Base-by-base conservation (phyloP, 1,284 basidiomycete genomes). In the Sporisorium exsertum region DNA sequence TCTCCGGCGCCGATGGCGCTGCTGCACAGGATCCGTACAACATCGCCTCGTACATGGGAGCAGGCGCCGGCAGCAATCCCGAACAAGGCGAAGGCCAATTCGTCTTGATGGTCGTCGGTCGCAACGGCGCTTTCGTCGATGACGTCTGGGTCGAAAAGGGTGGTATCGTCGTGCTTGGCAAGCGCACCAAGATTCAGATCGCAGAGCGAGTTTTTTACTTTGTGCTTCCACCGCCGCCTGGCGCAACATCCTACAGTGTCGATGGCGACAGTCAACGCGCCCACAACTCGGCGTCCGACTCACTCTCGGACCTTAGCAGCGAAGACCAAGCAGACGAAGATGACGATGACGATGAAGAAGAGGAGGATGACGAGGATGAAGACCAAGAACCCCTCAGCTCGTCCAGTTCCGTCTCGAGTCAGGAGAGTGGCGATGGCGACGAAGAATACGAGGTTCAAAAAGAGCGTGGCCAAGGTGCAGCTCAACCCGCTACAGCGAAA, bases 91-190 rank as follows among this genome's bases (percentile, higher is more conserved):
- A 93, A 69, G 93, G 94, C 18, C 84, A 90, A 91, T 81, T 99
- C 95, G 87, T 94, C 32, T 89, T 99, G 52, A 91, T 92, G 72
- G 95, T 99, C 42, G 89, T 94, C 37, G 97, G 97, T 13, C 89
- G 96, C 64, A 99, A 99, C 82, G 97, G 97, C 13, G 95, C 95
- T 10, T 98, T 95, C 91, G 94, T 99, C 2, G 96, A 99, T 80
- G 95, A 95, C 52, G 91, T 94, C 15, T 99, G 95, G 92, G 92
- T 92, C 65, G 92, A 92, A 20, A 92, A 92, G 83, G 94, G 94
- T 18, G 92, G 92, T 67, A 90, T 92, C 67, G 93, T 95, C 16
- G 77, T 81, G n/a, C 80, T 85, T 3, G 78, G 81, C 26, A 83
- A 82, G 53, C 78, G 96, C 84, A 96, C 97, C 60, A 94, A 95